Base-by-base conservation (phyloP, 345 rosid genomes). In the Heritiera fomes region DNA sequence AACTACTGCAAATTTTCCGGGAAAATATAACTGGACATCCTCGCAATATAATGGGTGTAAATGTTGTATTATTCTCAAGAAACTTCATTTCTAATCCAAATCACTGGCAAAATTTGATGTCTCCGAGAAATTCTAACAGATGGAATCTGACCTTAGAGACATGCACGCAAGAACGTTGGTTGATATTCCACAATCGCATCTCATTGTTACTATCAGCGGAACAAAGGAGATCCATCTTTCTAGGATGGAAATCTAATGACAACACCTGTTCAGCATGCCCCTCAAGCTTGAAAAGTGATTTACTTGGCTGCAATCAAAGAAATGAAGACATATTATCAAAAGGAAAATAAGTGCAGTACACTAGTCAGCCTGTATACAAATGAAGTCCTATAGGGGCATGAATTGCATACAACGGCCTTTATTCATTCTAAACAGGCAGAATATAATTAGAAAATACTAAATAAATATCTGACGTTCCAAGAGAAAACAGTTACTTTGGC, bases 171-270 rank as follows among this genome's bases (percentile, higher is more conserved):
- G 70, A 13, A 66, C 71, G 6, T 17, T 71, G 71, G 52, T 80
- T 47, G 63, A 81, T 52, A 70, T 86, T 75, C 88, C 88, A 86
- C 13, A 83, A 49, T 3, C 83, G 73, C 34, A 86, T 83, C 65
- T 79, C 83, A 47, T 75, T 81, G 71, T 83, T 71, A 47, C 63
- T 14, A 62, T 83, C 88, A 67, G 82, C 77, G 18, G 83, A 86
- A 78, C 80, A 81, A 40, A 86, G 83, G 11, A 83, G 45, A 41
- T 86, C 83, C 3, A 53, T 30, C 50, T 79, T 65, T 58, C 71
- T 75, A 20, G 85, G 86, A 64, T 81, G 85, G 62, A 86, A 83
- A 78, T 83, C 88, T 55, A 86, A 52, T 60, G 88, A 81, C 30
- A 76, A 71, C 75, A 85, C 80, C 69, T 61, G 84, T 5, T 80